Percentiles rank a stretch among this genome's conserved stretches.
These are phyloP conservation scores for Cardiospermum halicacabum DNA, from an alignment of 345 rosid species.

Conservation along the genomic window DNA sequence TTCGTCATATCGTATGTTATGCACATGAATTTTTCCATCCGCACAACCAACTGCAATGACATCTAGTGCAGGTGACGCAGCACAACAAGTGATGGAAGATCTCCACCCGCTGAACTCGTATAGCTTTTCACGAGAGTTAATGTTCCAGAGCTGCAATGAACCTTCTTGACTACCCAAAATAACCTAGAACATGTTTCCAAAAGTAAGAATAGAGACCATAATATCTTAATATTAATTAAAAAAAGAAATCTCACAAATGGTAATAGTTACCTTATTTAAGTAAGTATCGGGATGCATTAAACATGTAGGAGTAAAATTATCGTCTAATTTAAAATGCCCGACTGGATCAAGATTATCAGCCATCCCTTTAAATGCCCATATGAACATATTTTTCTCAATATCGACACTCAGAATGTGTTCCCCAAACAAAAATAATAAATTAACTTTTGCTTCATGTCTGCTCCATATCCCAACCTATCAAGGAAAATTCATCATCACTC, in stretches of 20 bases:
- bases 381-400: conserved; percentile 58
- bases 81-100: conserved; percentile 66
- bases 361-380: conserved; percentile 81
- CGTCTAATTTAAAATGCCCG: conserved; percentile 55
- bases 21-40: conserved; percentile 88
- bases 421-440: conserved; percentile 70
- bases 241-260: too few relatives aligned
- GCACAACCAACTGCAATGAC: conserved; percentile 90
- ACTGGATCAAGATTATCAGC: conserved; percentile 52
- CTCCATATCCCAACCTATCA: conserved; percentile 85
- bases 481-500: conserved; percentile 15
- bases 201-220: neutral
- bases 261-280: conserved; percentile 82
- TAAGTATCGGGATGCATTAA: conserved; percentile 94
- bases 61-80: conserved; percentile 94
- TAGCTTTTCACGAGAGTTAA: conserved; percentile 75
- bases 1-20: conserved; percentile 69
- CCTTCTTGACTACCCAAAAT: conserved; percentile 88
- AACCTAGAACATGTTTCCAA: conserved; percentile 44
- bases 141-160: conserved; percentile 87
- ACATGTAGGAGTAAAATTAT: conserved; percentile 62
- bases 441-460: conserved; percentile 71
- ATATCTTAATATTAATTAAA: too few relatives aligned
- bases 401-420: conserved; percentile 78
- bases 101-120: conserved; percentile 83